Conservation (phyloP, 2,329 filamentous ascomycete genomes). For the Leptosphaerulina australis region DNA sequence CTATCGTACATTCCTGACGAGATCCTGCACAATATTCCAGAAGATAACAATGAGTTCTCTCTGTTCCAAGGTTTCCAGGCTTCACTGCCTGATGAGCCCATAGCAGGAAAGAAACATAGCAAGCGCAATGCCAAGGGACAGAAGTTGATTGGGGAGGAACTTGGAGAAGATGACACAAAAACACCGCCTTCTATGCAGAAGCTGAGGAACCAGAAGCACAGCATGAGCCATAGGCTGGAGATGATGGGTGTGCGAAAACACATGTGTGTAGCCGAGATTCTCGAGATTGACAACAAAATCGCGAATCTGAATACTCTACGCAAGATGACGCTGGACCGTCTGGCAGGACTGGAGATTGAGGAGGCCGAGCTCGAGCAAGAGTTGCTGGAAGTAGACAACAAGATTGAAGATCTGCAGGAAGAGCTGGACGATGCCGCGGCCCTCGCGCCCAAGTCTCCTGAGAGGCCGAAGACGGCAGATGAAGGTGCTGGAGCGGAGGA, state of each 20-base stretch:
- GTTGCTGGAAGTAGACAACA: conserved; percentile 65
- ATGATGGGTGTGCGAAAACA: conserved; percentile 93
- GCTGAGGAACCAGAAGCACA: conserved; percentile 79
- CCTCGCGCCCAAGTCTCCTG: conserved; percentile 50
- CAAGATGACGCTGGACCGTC: conserved; percentile 83
- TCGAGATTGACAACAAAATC: conserved; percentile 96
- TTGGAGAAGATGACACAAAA: conserved; percentile 56
- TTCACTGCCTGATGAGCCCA: conserved; percentile 72
- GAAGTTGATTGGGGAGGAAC: conserved; percentile 73
- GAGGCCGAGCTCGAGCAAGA: conserved; percentile 90
- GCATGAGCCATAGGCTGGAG: conserved; percentile 83
- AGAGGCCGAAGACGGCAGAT: conserved; percentile 54
- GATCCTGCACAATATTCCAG: conserved; percentile 85
- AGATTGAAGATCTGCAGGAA: conserved; percentile 67
- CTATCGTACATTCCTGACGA: conserved; percentile 89
- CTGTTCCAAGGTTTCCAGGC: conserved; percentile 97
- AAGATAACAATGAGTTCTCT: conserved; percentile 83
- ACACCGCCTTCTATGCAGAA: conserved; percentile 71
- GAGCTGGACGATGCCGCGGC: conserved; percentile 59
- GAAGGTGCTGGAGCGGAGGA: conserved; percentile 57
- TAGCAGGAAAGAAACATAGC: conserved; percentile 58
- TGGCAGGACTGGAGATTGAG: conserved; percentile 87
- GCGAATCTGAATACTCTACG: conserved; percentile 92
- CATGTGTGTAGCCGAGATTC: conserved; percentile 95
- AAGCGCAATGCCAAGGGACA: conserved; percentile 75